phyloP scores from a whole-genome alignment of 2,329 filamentous ascomycete species.

The Cladosporium sp. region DNA sequence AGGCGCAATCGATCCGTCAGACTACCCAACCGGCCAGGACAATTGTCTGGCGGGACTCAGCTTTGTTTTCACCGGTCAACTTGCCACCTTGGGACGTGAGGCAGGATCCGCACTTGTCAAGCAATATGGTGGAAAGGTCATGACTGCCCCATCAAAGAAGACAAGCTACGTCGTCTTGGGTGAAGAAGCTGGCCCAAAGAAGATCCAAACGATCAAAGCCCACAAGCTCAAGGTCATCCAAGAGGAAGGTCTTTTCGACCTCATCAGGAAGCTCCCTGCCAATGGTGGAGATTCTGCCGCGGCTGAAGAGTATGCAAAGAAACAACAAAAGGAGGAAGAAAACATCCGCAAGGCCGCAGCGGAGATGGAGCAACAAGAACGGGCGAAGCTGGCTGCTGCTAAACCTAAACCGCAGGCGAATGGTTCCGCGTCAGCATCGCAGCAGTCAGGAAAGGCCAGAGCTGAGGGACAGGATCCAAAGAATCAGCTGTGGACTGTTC shows the following conservation, averaged over 20 bases:
- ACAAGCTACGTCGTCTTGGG: slow-evolving; percentile 93
- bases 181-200: slow-evolving; percentile 86
- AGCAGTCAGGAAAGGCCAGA: slow-evolving; percentile 25
- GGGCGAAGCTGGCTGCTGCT: slow-evolving; percentile 32
- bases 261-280: slow-evolving; percentile 76
- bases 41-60: slow-evolving; percentile 86
- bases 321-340: slow-evolving; percentile 78
- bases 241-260: slow-evolving; percentile 83
- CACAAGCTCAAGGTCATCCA: slow-evolving; percentile 86
- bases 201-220: slow-evolving; percentile 78
- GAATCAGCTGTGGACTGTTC: slow-evolving; percentile 82
- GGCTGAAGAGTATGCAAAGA: slow-evolving; percentile 78
- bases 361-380: slow-evolving; percentile 81
- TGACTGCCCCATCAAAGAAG: slow-evolving; percentile 78
- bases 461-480: slow-evolving; percentile 42
- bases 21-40: slow-evolving; percentile 79
- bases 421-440: slow-evolving; percentile 36
- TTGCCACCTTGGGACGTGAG: slow-evolving; percentile 75
- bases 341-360: slow-evolving; percentile 75
- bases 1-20: slow-evolving; percentile 58
- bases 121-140: slow-evolving; percentile 89
- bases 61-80: slow-evolving; percentile 92
- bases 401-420: slow-evolving; percentile 39
- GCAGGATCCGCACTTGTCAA: slow-evolving; percentile 86
- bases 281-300: slow-evolving; percentile 86